Base-by-base conservation (phyloP, 345 rosid species). In the Eucalyptus curtisii region DNA sequence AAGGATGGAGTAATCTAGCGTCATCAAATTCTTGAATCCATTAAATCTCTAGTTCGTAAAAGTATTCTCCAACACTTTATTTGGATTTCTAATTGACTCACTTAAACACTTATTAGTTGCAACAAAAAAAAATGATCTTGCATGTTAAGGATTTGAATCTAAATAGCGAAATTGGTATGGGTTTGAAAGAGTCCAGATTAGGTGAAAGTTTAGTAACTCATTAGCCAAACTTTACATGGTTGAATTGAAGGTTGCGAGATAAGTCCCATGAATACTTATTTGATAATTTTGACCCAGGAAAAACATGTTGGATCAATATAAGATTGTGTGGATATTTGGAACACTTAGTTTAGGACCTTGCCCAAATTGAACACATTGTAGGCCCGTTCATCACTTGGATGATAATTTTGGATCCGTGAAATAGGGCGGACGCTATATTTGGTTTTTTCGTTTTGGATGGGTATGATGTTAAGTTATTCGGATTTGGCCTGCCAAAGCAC, bases 111-210 rank as follows among this genome's bases (percentile, higher is more conserved):
- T 0, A 55, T 55, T 55, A 55, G 6, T 55, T 22, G 61, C 1
- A 1, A 55, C 3, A 42, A 4, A 22, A 22, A 10, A 53, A 3
- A 52, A 17, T 55, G 6, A 55, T 24, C 13, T 4, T 55, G 30
- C 61, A 55, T 55, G 61, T 2, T 4, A 55, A 55, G 6, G 13
- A 55, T 30, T 24, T 55, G 30, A 55, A 55, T 24, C 61, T 9
- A 55, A 55, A 24, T 55, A 22, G 30, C 3, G 5, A 55, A 55
- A 24, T 55, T 55, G 0, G 30, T 9, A 24, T 55, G 61, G 0
- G 13, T 9, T 55, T 55, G 61, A 55, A 10, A 55, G 61, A 24
- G 1, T 55, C 0, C 0, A 0, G 27, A 10, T 24, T 55, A 55
- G 30, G 0, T 9, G 30, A 55, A 55, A 55, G 30, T 55, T 55